A percentile compares a stretch with the other conserved stretches of the same genome.
phyloP scores from a whole-genome alignment of 768 basidiomycete genomes.

The Coprinopsis cinerea region DNA sequence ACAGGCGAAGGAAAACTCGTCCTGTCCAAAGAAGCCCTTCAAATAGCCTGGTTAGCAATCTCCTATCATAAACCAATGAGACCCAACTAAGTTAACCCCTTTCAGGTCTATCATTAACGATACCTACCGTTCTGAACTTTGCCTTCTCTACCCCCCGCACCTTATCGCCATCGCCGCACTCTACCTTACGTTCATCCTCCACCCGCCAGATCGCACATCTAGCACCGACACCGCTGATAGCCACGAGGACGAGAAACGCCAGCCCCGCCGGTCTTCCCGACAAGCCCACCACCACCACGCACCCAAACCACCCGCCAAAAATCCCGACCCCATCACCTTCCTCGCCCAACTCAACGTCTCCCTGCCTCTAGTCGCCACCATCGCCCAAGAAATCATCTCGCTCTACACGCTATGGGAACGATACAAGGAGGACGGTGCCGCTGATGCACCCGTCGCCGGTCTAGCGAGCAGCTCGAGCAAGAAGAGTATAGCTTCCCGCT shows the following conservation, averaged over 20 bases:
- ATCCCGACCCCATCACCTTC: conserved; percentile 74
- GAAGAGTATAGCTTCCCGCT: conserved; percentile 17
- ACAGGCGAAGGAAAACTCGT: conserved; percentile 75
- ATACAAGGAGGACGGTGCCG: conserved; percentile 60
- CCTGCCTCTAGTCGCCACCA: conserved; percentile 71
- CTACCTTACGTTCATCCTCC: conserved; percentile 79
- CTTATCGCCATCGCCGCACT: conserved; percentile 89
- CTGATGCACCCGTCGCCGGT: conserved; percentile 19
- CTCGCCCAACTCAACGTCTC: conserved; percentile 84
- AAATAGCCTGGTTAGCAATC: conserved; percentile 92
- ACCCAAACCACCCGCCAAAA: conserved; percentile 48
- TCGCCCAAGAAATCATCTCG: conserved; percentile 87
- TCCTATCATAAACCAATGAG: conserved; percentile 1
- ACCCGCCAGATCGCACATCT: conserved; percentile 43
- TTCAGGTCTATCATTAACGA: conserved; percentile 94
- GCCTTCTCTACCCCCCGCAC: conserved; percentile 93
- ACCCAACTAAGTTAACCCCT: not conserved
- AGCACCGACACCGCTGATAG: not conserved
- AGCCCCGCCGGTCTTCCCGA: conserved; percentile 32
- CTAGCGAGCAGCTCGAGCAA: conserved; percentile 1
- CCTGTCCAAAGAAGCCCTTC: conserved; percentile 69
- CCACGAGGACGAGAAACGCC: conserved; percentile 19
- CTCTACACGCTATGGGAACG: conserved; percentile 87
- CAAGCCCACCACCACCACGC: conserved; percentile 20
- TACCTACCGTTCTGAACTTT: conserved; percentile 88